phyloP scores from a whole-genome alignment of 768 basidiomycete species.

The Tulasnella calospora region DNA sequence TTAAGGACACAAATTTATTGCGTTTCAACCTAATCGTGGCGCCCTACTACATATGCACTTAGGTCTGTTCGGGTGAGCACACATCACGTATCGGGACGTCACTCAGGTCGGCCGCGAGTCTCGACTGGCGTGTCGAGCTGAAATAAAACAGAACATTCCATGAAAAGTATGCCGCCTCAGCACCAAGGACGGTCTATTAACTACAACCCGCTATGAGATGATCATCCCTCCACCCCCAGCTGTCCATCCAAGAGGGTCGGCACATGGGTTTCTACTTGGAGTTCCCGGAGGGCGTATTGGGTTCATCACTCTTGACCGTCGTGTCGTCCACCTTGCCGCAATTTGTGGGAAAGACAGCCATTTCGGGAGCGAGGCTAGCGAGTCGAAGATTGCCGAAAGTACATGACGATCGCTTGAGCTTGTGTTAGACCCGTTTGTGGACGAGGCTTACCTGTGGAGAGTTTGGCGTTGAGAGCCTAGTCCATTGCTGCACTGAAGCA shows the following conservation, averaged over 20 bases:
- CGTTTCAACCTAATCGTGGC: no score
- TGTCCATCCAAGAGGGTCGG: no score
- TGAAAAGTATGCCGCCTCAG: no score
- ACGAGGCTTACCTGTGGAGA: background rate
- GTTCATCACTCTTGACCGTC: background rate
- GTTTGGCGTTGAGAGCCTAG: background rate
- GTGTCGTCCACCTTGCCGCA: background rate
- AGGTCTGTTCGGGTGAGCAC: no score
- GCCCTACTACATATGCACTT: no score
- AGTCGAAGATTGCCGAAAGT: background rate
- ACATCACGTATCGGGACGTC: no score
- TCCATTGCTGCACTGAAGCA: background rate
- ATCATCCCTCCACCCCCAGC: background rate
- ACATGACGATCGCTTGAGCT: background rate
- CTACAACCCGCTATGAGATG: background rate
- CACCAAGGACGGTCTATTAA: no score
- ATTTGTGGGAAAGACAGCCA: background rate
- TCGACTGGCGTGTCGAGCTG: no score
- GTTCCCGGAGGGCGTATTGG: background rate
- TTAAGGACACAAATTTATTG: no score
- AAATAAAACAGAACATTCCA: no score
- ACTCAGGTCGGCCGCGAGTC: no score
- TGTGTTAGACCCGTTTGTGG: background rate
- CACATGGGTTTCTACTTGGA: no score
- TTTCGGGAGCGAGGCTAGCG: background rate